phyloP scores from a whole-genome alignment of 2,329 filamentous ascomycete species.

The Paecilomyces dactylethromorphus region DNA sequence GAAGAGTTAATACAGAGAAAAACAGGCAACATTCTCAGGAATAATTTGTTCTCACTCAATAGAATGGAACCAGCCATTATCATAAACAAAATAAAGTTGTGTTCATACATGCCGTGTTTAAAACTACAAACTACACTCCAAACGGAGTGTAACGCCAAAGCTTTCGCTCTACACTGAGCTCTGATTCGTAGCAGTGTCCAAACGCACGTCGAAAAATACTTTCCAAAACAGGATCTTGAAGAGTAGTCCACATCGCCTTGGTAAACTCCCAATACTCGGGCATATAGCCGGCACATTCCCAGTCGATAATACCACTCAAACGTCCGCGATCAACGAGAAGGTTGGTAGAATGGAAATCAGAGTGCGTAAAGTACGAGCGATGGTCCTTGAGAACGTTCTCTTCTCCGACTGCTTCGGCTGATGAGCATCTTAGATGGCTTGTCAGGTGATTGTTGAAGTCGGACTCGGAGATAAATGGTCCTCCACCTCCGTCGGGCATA shows the following conservation, averaged over 20 bases:
- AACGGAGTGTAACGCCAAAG: conserved; percentile 7
- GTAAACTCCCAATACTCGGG: conserved; percentile 16
- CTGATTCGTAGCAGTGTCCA: conserved; percentile 6
- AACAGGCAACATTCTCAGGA: too few relatives aligned
- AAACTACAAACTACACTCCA: conserved; percentile 4
- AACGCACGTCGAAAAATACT: conserved; percentile 5
- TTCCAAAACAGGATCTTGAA: conserved; percentile 1
- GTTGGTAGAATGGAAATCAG: conserved; percentile 8
- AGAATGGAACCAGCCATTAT: too few relatives aligned
- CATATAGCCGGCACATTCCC: conserved; percentile 11
- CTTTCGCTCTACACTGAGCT: conserved; percentile 7
- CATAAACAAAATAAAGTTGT: too few relatives aligned
- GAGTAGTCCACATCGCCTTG: conserved; percentile 12
- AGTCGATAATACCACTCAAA: conserved; percentile 15
- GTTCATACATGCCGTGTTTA: too few relatives aligned
- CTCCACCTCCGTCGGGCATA: background rate
- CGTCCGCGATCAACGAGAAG: conserved; percentile 4
- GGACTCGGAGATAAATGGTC: conserved; percentile 5
- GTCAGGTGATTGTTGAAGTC: conserved; percentile 4
- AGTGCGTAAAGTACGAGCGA: conserved; percentile 10
- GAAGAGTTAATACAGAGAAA: too few relatives aligned
- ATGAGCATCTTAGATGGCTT: conserved; percentile 1
- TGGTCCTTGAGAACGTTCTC: background rate
- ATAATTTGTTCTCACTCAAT: too few relatives aligned
- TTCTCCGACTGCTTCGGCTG: background rate